phyloP scores from a whole-genome alignment of 805 yeast species.

The Myxozyma melibiosi region DNA sequence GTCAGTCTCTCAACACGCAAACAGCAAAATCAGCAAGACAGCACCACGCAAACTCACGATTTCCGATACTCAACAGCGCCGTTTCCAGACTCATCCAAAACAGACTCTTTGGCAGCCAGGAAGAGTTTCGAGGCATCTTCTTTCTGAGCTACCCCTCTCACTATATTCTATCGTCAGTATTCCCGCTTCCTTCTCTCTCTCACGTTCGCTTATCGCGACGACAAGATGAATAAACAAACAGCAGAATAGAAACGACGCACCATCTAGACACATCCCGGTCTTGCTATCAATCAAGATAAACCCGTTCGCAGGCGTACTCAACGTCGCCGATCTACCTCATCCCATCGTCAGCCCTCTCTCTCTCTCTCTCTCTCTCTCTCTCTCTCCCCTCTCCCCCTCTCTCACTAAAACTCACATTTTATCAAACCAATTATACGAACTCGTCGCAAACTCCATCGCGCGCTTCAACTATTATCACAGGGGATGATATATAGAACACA shows the following conservation, averaged over 20 bases:
- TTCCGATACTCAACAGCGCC: slow-evolving; percentile 16
- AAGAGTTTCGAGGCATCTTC: slow-evolving; percentile 22
- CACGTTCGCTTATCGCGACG: no score
- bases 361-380: no score
- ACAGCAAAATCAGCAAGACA: neutral
- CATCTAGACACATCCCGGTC: slow-evolving; percentile 28
- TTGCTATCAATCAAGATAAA: slow-evolving; percentile 22
- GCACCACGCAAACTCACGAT: slow-evolving; percentile 3
- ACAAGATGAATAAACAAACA: neutral
- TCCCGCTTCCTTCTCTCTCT: no score
- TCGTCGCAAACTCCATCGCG: slow-evolving; percentile 11
- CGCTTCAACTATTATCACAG: neutral
- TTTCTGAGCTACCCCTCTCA: slow-evolving; percentile 22
- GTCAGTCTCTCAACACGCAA: no score
- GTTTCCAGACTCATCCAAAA: slow-evolving; percentile 6
- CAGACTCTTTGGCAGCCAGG: neutral
- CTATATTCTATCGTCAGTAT: no score
- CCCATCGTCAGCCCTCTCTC: neutral
- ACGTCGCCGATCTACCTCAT: slow-evolving; percentile 11
- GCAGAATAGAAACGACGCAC: slow-evolving; percentile 3
- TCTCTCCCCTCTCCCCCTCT: no score
- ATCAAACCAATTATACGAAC: slow-evolving; percentile 14
- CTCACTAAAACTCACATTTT: slow-evolving; percentile 10
- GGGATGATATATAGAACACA: no score
- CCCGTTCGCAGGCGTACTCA: slow-evolving; percentile 15